These are phyloP conservation scores for Eutrema yunnanense DNA, from an alignment of 345 rosid genomes.

Conservation along the genomic window DNA sequence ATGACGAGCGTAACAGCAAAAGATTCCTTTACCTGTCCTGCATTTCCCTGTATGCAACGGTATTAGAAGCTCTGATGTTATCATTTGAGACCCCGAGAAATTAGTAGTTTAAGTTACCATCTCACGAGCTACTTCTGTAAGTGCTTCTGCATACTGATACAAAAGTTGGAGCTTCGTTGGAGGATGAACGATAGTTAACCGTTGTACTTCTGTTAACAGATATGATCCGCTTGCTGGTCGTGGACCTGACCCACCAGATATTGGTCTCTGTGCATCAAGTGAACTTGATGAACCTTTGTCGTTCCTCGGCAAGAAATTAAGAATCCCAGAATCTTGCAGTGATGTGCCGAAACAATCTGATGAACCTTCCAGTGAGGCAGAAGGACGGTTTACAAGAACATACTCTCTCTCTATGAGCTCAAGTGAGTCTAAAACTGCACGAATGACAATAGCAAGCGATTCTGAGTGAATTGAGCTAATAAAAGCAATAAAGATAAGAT, in stretches of 20 bases:
- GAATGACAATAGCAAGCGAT: background rate
- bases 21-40: conserved; percentile 53
- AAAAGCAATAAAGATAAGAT: background rate
- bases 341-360: conserved; percentile 59
- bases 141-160: conserved; percentile 46
- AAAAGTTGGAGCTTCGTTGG: conserved; percentile 52
- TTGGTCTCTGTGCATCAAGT: conserved; percentile 32
- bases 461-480: conserved; percentile 13
- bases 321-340: conserved; percentile 40
- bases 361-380: conserved; percentile 44
- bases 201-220: conserved; percentile 45
- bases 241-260: conserved; percentile 29
- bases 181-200: conserved; percentile 46
- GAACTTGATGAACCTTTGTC: conserved; percentile 30
- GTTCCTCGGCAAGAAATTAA: conserved; percentile 32
- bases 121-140: conserved; percentile 53
- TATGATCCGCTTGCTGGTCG: conserved; percentile 30
- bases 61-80: background rate
- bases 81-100: background rate
- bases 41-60: conserved; percentile 42
- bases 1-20: conserved; percentile 63
- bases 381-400: conserved; percentile 58
- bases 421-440: conserved; percentile 46
- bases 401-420: conserved; percentile 73
- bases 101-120: conserved; percentile 40